Base-by-base conservation (phyloP, 805 yeast genomes). In the Kuraishia borneana region DNA sequence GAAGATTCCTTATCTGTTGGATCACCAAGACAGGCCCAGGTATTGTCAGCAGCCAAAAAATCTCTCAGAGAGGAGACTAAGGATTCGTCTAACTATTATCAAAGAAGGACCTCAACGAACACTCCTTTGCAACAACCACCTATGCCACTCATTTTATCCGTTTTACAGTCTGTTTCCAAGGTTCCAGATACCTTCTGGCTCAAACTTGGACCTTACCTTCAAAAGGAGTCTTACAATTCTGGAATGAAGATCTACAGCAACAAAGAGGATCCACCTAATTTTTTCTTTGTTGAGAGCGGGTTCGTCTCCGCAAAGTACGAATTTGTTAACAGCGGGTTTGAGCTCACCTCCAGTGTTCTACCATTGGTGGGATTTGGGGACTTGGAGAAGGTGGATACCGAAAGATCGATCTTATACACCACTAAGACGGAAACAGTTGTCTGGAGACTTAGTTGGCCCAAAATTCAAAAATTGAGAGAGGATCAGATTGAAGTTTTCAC, bases 341-440 rank as follows among this genome's bases (percentile, higher is more conserved):
- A 17, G 44, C 56, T 38, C 42, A 48, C 22, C 16, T 32, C 36
- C n/a, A 48, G 64, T 13, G 73, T 81, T 22, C 64, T 83, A 35
- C 85, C 92, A 4, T 70, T 81, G 38, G 80, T 89, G 0, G 71
- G 83, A 1, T 79, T 80, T 53, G 92, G 94, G 2, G 85, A 81
- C 41, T 45, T 72, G 31, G 59, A 47, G 9, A 56, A 60, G 2
- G 45, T 52, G 18, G 48, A 51, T 18, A 58, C 60, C 36, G 58
- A 71, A 35, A 51, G 64, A 33, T 44, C 53, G 16, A 54, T 58
- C n/a, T 65, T 60, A 37, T 64, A 67, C 31, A 48, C 41, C 37
- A 63, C 76, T 1, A 65, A 62, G 4, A 56, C 50, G 25, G 82
- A 76, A 34, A 61, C 81, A 2, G 67, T 70, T 7, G 63, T 82